These are phyloP conservation scores for Fusarium keratoplasticum DNA, from an alignment of 2,329 filamentous ascomycete genomes.

Conservation along the genomic window DNA sequence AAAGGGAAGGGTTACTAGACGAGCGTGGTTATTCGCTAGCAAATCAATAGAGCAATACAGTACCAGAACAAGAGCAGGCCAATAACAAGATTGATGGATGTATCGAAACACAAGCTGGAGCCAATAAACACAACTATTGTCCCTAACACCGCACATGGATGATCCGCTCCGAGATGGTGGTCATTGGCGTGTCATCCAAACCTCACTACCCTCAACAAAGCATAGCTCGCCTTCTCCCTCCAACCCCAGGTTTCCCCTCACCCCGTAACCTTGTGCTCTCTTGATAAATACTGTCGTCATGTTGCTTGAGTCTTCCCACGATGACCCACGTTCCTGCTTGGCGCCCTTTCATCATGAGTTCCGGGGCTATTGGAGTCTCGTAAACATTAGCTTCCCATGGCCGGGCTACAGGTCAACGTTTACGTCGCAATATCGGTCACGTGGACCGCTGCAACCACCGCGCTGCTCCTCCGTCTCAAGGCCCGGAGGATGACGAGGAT, in stretches of 20 bases:
- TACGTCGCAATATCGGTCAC: conserved; percentile 36
- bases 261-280: not conserved
- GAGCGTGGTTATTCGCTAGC: not conserved
- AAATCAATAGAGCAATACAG: not conserved
- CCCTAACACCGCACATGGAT: not conserved
- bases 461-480: conserved; percentile 28
- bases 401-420: conserved; percentile 34
- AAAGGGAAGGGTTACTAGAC: not conserved
- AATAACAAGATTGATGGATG: too few species aligned
- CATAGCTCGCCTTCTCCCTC: not conserved
- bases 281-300: not conserved
- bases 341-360: not conserved
- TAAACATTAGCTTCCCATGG: conserved; percentile 23
- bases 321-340: not conserved
- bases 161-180: not conserved
- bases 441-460: conserved; percentile 27
- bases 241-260: not conserved
- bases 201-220: conserved; percentile 1
- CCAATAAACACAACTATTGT: not conserved
- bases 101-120: not conserved
- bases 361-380: not conserved
- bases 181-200: not conserved
- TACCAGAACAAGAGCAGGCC: fast-evolving
- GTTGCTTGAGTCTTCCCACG: not conserved
- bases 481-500: conserved; percentile 37